Evolutionary conservation across 73 alveolate species (phyloP).

Genomic region (Strombidium stylifer): DNA sequence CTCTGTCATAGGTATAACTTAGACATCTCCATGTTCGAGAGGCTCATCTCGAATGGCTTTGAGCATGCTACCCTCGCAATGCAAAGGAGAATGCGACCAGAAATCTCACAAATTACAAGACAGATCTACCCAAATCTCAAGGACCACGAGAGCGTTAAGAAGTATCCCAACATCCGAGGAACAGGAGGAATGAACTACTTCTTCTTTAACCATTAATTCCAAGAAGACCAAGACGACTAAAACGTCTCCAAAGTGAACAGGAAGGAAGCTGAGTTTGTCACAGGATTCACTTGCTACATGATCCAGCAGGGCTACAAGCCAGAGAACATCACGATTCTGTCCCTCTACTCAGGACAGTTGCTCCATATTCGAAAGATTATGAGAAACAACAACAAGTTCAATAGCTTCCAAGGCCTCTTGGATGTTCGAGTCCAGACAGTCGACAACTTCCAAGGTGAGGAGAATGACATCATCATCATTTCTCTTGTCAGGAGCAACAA

Average conservation of each 20-base stretch:
- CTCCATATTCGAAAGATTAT: constrained; percentile 38
- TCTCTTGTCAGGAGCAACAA: constrained; percentile 81
- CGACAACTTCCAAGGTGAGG: constrained; percentile 94
- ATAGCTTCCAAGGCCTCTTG: neutral
- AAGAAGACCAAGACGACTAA: constrained; percentile 57
- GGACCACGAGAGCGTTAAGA: constrained; percentile 47
- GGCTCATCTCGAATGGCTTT: constrained; percentile 66
- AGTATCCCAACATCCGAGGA: constrained; percentile 60
- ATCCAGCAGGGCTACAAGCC: constrained; percentile 57
- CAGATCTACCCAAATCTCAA: constrained; percentile 60
- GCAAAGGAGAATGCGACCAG: constrained; percentile 89
- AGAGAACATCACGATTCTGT: constrained; percentile 69
- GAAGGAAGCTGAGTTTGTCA: constrained; percentile 70
- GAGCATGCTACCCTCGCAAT: constrained; percentile 46
- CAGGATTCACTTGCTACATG: constrained; percentile 64
- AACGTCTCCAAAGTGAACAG: constrained; percentile 65
- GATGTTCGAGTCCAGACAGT: constrained; percentile 71
- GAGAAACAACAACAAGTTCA: neutral
- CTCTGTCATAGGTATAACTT: constrained; percentile 64
- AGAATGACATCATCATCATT: constrained; percentile 80
- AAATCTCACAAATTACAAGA: constrained; percentile 76
- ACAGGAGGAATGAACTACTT: constrained; percentile 54
- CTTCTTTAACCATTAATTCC: constrained; percentile 64
- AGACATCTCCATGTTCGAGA: constrained; percentile 82
- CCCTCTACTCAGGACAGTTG: constrained; percentile 80